Percentiles rank a stretch among this genome's conserved stretches.
Conservation (phyloP, 202 grass and related monocot species). For the Panicum hallii region DNA sequence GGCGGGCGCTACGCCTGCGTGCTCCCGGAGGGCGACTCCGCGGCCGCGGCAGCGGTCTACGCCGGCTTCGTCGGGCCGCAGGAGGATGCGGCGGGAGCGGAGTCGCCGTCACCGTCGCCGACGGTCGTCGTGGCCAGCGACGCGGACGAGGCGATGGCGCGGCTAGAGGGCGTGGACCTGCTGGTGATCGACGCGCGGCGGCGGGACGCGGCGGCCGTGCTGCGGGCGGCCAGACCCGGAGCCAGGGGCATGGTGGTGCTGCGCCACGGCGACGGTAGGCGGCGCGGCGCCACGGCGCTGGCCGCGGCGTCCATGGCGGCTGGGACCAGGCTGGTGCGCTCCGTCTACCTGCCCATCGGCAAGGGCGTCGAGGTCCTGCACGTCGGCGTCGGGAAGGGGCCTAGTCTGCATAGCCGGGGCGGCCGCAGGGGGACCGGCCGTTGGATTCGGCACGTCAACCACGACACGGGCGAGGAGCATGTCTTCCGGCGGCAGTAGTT, state of each 20-base stretch:
- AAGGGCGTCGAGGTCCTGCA: conserved; percentile 80
- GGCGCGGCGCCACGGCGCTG: conserved; percentile 17
- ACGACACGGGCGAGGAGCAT: conserved; percentile 71
- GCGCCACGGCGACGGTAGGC: conserved; percentile 38
- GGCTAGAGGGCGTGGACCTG: conserved; percentile 67
- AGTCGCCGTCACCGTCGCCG: not conserved
- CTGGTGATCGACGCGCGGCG: conserved; percentile 66
- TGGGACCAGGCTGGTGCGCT: conserved; percentile 66
- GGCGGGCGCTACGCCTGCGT: conserved; percentile 60
- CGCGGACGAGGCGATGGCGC: conserved; percentile 49
- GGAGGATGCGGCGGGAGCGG: too few species aligned
- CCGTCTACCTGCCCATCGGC: conserved; percentile 68
- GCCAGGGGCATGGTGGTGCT: conserved; percentile 81
- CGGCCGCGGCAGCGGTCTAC: not conserved
- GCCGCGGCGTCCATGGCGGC: conserved; percentile 46
- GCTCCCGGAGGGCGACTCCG: not conserved
- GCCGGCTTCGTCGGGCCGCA: not conserved
- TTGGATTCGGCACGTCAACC: conserved; percentile 75
- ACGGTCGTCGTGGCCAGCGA: conserved; percentile 33
- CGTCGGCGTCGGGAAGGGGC: conserved; percentile 76
- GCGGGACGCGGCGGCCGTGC: conserved; percentile 49
- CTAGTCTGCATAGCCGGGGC: conserved; percentile 47
- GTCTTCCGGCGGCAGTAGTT: conserved; percentile 66
- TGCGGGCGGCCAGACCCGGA: conserved; percentile 62
- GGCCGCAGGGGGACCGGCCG: not conserved